Percentiles rank a stretch among this genome's conserved stretches.
These are phyloP conservation scores for Talaromyces verruculosus DNA, from an alignment of 2,329 filamentous ascomycete genomes.

Conservation along the genomic window DNA sequence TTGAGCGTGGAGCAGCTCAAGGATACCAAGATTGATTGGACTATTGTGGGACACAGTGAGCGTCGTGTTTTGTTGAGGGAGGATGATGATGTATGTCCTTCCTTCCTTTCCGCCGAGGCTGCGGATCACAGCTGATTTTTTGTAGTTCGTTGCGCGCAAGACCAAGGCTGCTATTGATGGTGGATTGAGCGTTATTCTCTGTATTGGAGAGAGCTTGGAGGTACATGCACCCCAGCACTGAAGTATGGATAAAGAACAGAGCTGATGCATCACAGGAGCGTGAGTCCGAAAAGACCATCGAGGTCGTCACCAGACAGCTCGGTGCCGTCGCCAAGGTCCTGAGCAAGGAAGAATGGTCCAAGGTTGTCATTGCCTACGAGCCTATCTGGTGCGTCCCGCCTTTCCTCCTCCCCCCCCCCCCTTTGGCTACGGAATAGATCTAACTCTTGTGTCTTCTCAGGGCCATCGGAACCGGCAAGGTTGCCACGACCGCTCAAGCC, in stretches of 20 bases:
- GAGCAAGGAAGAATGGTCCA: constrained; percentile 76
- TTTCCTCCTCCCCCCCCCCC: neutral
- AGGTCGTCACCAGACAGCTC: constrained; percentile 71
- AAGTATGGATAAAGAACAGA: neutral
- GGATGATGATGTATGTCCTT: constrained; percentile 61
- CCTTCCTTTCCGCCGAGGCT: neutral
- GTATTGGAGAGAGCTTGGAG: constrained; percentile 92
- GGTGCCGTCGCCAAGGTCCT: constrained; percentile 70
- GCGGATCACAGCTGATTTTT: neutral
- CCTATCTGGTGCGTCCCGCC: constrained; percentile 78
- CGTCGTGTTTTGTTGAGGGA: constrained; percentile 87
- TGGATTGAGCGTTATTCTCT: constrained; percentile 89
- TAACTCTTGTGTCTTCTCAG: constrained; percentile 31
- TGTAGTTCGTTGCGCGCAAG: constrained; percentile 78
- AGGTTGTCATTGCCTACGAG: constrained; percentile 97
- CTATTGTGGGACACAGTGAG: constrained; percentile 92
- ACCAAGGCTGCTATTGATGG: constrained; percentile 88
- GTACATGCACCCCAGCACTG: constrained; percentile 30
- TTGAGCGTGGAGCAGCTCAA: constrained; percentile 89
- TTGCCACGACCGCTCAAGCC: constrained; percentile 82
- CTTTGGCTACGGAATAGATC: neutral
- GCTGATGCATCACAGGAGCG: constrained; percentile 58
- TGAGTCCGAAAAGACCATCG: constrained; percentile 79
- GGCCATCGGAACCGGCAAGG: constrained; percentile 87
- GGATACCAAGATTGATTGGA: constrained; percentile 85